phyloP scores from a whole-genome alignment of 2,329 filamentous ascomycete species.

The Diaporthe sp. region DNA sequence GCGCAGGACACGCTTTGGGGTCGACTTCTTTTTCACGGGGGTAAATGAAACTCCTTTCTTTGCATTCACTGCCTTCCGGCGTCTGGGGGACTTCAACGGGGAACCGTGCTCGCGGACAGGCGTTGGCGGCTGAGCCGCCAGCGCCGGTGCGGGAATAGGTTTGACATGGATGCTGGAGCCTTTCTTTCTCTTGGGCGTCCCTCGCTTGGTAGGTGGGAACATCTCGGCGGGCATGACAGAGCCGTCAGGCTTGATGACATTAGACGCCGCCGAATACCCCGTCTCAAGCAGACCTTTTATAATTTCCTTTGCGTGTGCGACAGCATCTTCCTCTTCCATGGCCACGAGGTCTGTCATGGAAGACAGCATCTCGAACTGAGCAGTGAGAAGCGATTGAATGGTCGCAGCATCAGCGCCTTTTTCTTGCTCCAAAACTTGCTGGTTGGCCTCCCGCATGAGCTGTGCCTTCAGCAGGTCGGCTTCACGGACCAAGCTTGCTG shows the following conservation, averaged over 20 bases:
- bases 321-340: constrained; percentile 87
- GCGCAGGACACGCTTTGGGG: constrained; percentile 81
- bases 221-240: constrained; percentile 70
- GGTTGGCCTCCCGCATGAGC: constrained; percentile 83
- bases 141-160: constrained; percentile 58
- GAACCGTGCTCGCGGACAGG: constrained; percentile 42
- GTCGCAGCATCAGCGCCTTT: constrained; percentile 82
- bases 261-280: constrained; percentile 80
- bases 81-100: constrained; percentile 85
- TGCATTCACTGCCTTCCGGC: constrained; percentile 74
- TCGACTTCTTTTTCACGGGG: constrained; percentile 81
- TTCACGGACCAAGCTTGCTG: constrained; percentile 81
- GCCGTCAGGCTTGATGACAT: constrained; percentile 92
- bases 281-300: constrained; percentile 83
- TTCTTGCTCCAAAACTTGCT: constrained; percentile 85
- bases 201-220: constrained; percentile 77
- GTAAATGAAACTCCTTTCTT: constrained; percentile 85
- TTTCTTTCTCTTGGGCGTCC: constrained; percentile 83
- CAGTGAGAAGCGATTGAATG: constrained; percentile 85
- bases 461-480: constrained; percentile 87
- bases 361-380: constrained; percentile 91
- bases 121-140: constrained; percentile 43
- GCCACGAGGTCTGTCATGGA: constrained; percentile 84
- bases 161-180: constrained; percentile 55
- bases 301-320: constrained; percentile 81